phyloP scores from a whole-genome alignment of 163 green algal species.

The Chlorella variabilis region DNA sequence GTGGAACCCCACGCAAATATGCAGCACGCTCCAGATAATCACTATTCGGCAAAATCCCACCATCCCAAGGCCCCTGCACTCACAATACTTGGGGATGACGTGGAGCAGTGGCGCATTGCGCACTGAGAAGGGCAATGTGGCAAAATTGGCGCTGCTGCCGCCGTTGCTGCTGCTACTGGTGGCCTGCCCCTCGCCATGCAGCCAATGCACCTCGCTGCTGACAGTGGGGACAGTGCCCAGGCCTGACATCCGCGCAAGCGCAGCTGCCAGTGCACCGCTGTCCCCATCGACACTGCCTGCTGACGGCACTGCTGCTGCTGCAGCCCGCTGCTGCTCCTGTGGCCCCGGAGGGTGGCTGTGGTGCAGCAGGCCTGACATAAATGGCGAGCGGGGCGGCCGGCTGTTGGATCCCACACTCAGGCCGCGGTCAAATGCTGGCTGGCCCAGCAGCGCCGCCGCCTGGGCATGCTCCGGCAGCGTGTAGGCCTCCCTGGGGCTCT shows the following conservation, averaged over 20 bases:
- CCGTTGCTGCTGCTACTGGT: neutral
- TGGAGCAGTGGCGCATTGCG: conserved; percentile 63
- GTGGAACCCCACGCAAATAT: no score
- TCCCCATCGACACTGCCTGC: neutral
- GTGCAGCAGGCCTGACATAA: conserved; percentile 13
- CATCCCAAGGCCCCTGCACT: neutral
- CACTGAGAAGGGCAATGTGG: conserved; percentile 43
- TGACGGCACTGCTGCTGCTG: neutral
- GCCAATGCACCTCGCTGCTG: neutral
- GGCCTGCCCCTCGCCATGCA: neutral
- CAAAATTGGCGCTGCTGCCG: neutral
- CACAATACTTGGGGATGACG: conserved; percentile 60
- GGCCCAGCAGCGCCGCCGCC: conserved; percentile 38
- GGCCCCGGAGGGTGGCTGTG: conserved; percentile 2
- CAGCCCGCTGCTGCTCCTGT: neutral
- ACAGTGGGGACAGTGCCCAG: neutral
- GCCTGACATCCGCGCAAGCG: neutral
- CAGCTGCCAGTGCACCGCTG: conserved; percentile 1
- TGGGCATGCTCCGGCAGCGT: neutral
- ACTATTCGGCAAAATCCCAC: no score
- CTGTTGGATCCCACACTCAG: neutral
- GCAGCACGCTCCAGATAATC: no score
- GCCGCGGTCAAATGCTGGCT: neutral
- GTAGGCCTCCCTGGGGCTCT: neutral
- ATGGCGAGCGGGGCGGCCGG: conserved; percentile 18